Conservation (phyloP, 495 filamentous ascomycete genomes). For the Sabuloglossum arenarium region DNA sequence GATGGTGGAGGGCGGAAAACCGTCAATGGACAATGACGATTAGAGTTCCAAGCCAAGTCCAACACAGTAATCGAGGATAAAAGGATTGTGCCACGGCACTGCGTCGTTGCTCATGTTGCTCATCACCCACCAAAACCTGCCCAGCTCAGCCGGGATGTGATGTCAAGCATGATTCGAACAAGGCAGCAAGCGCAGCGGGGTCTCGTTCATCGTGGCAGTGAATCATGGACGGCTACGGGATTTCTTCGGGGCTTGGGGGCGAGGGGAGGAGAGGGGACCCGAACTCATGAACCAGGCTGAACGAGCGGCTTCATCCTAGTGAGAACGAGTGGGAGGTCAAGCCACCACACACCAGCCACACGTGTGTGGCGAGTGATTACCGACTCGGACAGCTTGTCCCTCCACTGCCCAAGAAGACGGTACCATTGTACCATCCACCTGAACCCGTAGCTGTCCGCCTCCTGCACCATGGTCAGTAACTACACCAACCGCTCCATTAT, state of each 20-base stretch:
- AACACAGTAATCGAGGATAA: too few species aligned
- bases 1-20: conserved; percentile 7
- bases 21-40: not conserved
- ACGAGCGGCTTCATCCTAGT: too few species aligned
- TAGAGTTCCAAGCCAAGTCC: not conserved
- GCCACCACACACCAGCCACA: not conserved
- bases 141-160: too few species aligned
- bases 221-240: not conserved
- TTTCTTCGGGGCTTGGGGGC: not conserved
- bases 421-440: too few species aligned
- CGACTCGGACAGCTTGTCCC: not conserved
- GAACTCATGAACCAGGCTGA: not conserved
- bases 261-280: not conserved
- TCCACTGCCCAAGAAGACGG: too few species aligned
- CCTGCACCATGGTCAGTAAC: not conserved
- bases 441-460: not conserved
- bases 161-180: too few species aligned
- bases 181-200: not conserved
- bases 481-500: not conserved
- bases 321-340: not conserved
- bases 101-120: not conserved
- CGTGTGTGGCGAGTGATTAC: not conserved
- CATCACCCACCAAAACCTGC: not conserved
- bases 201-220: not conserved
- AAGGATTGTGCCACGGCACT: too few species aligned